These are phyloP conservation scores for Starmerella apis DNA, from an alignment of 805 yeast species.

Conservation along the genomic window DNA sequence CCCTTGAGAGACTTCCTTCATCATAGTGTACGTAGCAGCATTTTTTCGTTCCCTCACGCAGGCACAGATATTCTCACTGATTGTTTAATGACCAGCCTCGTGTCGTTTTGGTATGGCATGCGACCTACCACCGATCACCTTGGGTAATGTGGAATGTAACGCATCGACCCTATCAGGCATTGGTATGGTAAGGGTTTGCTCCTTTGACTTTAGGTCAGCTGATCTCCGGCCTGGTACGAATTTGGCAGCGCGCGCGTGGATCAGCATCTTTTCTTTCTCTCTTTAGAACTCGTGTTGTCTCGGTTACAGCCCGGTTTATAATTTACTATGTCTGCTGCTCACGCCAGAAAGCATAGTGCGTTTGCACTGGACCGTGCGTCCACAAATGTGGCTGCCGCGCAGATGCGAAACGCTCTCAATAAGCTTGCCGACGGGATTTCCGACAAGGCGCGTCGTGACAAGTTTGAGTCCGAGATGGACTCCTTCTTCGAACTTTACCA, in stretches of 20 bases:
- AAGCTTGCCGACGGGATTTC: slow-evolving; percentile 72
- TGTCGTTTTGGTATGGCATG: too few species aligned
- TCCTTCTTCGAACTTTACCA: slow-evolving; percentile 86
- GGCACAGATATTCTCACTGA: too few species aligned
- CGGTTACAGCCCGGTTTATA: neutral
- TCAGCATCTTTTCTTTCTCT: neutral
- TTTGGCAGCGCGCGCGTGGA: slow-evolving; percentile 1
- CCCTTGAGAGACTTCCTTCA: too few species aligned
- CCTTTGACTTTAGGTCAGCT: neutral
- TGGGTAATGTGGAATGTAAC: neutral
- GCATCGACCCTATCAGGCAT: slow-evolving; percentile 2
- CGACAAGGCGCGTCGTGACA: slow-evolving; percentile 35
- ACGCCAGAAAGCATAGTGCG: slow-evolving; percentile 24
- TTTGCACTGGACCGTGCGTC: slow-evolving; percentile 85
- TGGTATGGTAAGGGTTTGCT: slow-evolving; percentile 3
- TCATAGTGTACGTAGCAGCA: too few species aligned
- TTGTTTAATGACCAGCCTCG: too few species aligned
- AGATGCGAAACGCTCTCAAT: slow-evolving; percentile 94
- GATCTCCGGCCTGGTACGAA: neutral
- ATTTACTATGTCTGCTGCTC: slow-evolving; percentile 9
- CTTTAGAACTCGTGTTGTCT: neutral
- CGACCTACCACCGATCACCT: neutral
- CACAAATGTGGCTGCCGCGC: slow-evolving; percentile 90
- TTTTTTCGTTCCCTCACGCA: too few species aligned
- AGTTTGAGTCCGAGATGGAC: slow-evolving; percentile 87